A percentile compares a stretch with the other conserved stretches of the same genome.
Conservation (phyloP, 768 basidiomycete genomes). For the Pleurotus citrinopileatus region DNA sequence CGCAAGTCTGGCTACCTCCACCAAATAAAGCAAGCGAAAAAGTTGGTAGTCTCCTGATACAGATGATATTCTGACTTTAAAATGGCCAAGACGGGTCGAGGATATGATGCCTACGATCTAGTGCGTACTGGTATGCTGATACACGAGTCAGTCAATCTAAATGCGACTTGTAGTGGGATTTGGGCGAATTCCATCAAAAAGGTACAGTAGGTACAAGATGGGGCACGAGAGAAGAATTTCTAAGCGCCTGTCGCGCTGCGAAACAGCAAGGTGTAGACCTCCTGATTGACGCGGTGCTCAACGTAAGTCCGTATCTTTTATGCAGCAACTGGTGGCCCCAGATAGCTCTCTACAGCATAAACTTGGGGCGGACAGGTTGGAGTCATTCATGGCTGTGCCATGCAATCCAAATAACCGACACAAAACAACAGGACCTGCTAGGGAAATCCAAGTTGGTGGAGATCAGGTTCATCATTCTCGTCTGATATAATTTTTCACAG, state of each 20-base stretch:
- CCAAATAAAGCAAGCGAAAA: constrained; percentile 73
- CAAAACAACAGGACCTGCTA: constrained; percentile 51
- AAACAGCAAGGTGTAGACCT: constrained; percentile 68
- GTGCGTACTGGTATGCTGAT: constrained; percentile 33
- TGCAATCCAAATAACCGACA: constrained; percentile 70
- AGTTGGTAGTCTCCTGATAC: constrained; percentile 38
- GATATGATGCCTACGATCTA: constrained; percentile 86
- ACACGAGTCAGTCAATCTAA: neutral
- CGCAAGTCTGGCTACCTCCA: constrained; percentile 82
- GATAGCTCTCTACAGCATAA: constrained; percentile 54
- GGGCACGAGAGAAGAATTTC: constrained; percentile 82
- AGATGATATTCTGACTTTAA: neutral
- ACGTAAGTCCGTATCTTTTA: constrained; percentile 43
- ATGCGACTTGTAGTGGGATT: constrained; percentile 71
- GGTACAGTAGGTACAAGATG: constrained; percentile 73
- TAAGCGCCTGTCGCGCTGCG: constrained; percentile 68
- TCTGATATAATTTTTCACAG: constrained; percentile 30
- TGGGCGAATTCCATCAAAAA: constrained; percentile 83
- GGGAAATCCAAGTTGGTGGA: constrained; percentile 62
- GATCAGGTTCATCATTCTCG: neutral
- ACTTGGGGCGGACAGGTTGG: constrained; percentile 77
- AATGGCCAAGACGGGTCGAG: constrained; percentile 55
- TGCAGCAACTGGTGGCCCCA: constrained; percentile 11
- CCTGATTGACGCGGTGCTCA: constrained; percentile 85
- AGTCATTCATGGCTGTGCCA: constrained; percentile 66